Percentiles rank a stretch among this genome's conserved stretches.
These are phyloP conservation scores for Fagopyrum homotropicum DNA, from an alignment of 148 eudicot species.

Conservation along the genomic window DNA sequence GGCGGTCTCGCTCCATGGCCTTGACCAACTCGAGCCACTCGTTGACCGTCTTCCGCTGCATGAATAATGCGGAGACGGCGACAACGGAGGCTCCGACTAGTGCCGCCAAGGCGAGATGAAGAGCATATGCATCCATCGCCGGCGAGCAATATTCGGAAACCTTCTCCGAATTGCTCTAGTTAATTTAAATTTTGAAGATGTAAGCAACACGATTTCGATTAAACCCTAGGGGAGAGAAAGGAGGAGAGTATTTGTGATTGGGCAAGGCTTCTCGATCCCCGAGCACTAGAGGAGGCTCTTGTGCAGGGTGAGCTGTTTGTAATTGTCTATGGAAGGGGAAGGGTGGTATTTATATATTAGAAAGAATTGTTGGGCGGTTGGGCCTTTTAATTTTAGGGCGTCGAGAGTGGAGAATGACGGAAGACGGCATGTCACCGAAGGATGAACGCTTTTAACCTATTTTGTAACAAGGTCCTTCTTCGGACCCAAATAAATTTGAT, in stretches of 20 bases:
- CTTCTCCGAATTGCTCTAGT: not conserved
- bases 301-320: not conserved
- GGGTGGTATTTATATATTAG: not conserved
- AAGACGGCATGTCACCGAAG: not conserved
- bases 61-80: slow-evolving; percentile 84
- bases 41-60: slow-evolving; percentile 84
- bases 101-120: slow-evolving; percentile 93
- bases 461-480: too few relatives aligned
- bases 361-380: not conserved
- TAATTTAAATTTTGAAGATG: not conserved
- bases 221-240: not conserved
- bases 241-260: not conserved
- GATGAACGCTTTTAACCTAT: not conserved
- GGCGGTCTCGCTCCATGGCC: slow-evolving; percentile 6
- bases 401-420: not conserved
- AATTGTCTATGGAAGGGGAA: not conserved
- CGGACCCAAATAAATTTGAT: too few relatives aligned
- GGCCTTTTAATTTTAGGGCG: not conserved
- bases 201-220: not conserved
- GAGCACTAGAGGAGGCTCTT: not conserved
- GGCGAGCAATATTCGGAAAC: slow-evolving; percentile 28
- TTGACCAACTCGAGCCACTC: slow-evolving; percentile 17
- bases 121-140: slow-evolving; percentile 57
- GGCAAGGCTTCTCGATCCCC: not conserved
- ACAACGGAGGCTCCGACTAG: slow-evolving; percentile 89